phyloP scores from a whole-genome alignment of 2,329 filamentous ascomycete genomes.

The Cercospora janseana region DNA sequence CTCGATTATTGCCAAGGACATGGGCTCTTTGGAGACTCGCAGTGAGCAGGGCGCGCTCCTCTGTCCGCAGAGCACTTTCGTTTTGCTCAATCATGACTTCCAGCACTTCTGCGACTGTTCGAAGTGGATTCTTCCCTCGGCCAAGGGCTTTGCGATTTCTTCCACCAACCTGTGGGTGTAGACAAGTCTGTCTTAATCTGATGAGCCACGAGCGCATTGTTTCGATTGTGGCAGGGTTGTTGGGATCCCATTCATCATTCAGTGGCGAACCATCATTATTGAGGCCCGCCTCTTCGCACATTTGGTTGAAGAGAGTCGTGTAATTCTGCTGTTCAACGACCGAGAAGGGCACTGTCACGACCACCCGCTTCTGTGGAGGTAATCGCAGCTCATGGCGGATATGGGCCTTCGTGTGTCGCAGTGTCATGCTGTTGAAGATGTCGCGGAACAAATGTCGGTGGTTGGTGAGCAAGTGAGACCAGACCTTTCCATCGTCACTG shows the following conservation, averaged over 20 bases:
- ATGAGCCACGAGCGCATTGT: constrained; percentile 78
- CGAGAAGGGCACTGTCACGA: constrained; percentile 87
- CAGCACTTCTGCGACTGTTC: constrained; percentile 82
- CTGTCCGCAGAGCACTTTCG: constrained; percentile 62
- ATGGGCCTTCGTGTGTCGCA: constrained; percentile 82
- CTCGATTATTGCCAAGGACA: constrained; percentile 70
- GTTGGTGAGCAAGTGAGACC: constrained; percentile 62
- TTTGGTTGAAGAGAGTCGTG: constrained; percentile 68
- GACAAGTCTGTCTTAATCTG: constrained; percentile 73
- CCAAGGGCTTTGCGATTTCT: constrained; percentile 65
- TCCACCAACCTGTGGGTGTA: constrained; percentile 79
- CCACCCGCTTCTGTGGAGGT: constrained; percentile 78
- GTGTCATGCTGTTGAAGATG: constrained; percentile 68
- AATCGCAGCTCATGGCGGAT: constrained; percentile 76
- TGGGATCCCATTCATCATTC: constrained; percentile 61
- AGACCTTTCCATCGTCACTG: constrained; percentile 61
- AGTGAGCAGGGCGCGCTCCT: constrained; percentile 66
- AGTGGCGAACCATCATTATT: constrained; percentile 63
- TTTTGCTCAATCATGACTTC: constrained; percentile 89
- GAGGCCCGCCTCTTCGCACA: constrained; percentile 69
- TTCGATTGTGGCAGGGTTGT: constrained; percentile 58
- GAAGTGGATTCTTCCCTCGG: constrained; percentile 61
- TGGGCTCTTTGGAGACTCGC: constrained; percentile 73
- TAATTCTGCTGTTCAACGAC: constrained; percentile 91
- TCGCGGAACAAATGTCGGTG: constrained; percentile 64